Percentiles rank a stretch among this genome's conserved stretches.
These are phyloP conservation scores for Leccinellum luteum DNA, from an alignment of 768 basidiomycete genomes.

Conservation along the genomic window DNA sequence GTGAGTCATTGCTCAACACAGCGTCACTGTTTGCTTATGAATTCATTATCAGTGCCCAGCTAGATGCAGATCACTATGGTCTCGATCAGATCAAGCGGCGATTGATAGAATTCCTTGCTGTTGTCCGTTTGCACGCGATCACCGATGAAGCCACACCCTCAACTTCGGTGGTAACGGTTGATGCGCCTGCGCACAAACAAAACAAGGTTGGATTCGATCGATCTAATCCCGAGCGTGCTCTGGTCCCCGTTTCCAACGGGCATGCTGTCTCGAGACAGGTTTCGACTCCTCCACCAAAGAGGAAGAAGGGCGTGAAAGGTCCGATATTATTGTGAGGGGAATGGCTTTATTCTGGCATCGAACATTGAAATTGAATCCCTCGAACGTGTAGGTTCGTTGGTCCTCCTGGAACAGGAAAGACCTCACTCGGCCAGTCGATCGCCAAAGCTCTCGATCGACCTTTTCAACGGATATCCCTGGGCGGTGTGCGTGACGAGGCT, in stretches of 20 bases:
- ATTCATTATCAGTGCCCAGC: slow-evolving; percentile 42
- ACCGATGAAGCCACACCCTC: slow-evolving; percentile 16
- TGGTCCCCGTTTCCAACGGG: slow-evolving; percentile 16
- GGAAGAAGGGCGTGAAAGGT: slow-evolving; percentile 54
- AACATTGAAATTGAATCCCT: neutral
- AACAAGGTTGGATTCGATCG: slow-evolving; percentile 18
- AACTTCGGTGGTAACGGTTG: neutral
- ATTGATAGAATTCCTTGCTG: slow-evolving; percentile 87
- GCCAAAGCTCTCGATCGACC: slow-evolving; percentile 80
- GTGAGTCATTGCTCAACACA: slow-evolving; percentile 11
- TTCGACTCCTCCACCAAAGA: slow-evolving; percentile 8
- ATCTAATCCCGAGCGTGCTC: slow-evolving; percentile 22
- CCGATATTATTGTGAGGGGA: slow-evolving; percentile 62
- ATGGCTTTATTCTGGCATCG: neutral
- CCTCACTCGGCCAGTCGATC: slow-evolving; percentile 85
- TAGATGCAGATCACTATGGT: slow-evolving; percentile 90
- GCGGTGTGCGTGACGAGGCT: slow-evolving; percentile 92
- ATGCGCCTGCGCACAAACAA: slow-evolving; percentile 16
- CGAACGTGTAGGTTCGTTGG: slow-evolving; percentile 66
- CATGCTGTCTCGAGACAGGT: slow-evolving; percentile 12
- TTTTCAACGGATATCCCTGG: slow-evolving; percentile 89
- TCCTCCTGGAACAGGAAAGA: slow-evolving; percentile 90
- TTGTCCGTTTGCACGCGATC: slow-evolving; percentile 58
- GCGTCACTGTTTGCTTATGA: neutral
- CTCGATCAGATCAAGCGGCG: slow-evolving; percentile 91